These are phyloP conservation scores for Ceratobasidium sp. DNA, from an alignment of 1,284 basidiomycete genomes.

Conservation along the genomic window DNA sequence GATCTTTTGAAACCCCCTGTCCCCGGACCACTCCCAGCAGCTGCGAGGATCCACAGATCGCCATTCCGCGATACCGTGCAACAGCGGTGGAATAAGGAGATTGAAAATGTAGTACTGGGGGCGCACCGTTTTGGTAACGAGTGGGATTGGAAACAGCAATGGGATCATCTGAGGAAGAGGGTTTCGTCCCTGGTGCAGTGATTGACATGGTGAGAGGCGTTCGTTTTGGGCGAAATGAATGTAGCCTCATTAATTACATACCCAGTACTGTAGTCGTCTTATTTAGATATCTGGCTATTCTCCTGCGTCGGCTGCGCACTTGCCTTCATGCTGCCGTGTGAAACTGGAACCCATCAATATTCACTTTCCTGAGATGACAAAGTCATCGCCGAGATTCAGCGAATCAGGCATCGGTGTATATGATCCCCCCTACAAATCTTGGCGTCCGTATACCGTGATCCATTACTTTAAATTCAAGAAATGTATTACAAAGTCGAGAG, in stretches of 20 bases:
- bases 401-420: too few relatives aligned
- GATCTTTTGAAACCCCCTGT: constrained; percentile 6
- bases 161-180: constrained; percentile 27
- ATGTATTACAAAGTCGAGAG: background rate
- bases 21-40: constrained; percentile 12
- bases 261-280: background rate
- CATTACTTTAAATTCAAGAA: constrained; percentile 5
- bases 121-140: constrained; percentile 15
- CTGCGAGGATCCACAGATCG: constrained; percentile 25
- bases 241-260: background rate
- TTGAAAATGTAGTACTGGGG: constrained; percentile 11
- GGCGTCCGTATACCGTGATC: background rate
- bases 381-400: too few relatives aligned
- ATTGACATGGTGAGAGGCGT: background rate
- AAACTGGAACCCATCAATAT: too few relatives aligned
- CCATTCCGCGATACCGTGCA: constrained; percentile 25
- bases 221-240: background rate
- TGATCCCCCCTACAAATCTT: too few relatives aligned
- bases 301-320: too few relatives aligned
- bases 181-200: constrained; percentile 13
- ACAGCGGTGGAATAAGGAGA: constrained; percentile 28
- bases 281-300: constrained; percentile 2
- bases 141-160: constrained; percentile 26
- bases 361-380: too few relatives aligned
- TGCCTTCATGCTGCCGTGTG: too few relatives aligned